Conservation (phyloP, 805 yeast genomes). For the Candida oleophila region DNA sequence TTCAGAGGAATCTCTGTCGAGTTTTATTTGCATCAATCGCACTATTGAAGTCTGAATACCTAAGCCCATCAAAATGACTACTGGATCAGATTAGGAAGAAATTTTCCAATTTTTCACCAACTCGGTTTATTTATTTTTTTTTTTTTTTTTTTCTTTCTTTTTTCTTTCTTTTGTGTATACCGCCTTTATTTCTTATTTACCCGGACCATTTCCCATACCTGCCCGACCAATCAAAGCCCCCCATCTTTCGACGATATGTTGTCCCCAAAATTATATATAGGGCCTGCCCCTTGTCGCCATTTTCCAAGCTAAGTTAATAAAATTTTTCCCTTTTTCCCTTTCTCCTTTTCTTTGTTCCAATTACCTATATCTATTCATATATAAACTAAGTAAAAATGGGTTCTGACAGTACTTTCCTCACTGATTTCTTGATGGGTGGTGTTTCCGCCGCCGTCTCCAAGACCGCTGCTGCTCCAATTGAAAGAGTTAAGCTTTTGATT, state of each 20-base stretch:
- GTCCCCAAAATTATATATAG: constrained; percentile 5
- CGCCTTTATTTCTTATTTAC: constrained; percentile 1
- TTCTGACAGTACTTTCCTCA: constrained; percentile 29
- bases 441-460: constrained; percentile 98
- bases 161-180: neutral
- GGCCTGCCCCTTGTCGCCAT: neutral
- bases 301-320: constrained; percentile 1
- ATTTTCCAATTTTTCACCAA: neutral
- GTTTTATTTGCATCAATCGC: too few relatives aligned
- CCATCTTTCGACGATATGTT: neutral
- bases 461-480: constrained; percentile 98
- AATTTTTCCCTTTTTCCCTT: constrained; percentile 5
- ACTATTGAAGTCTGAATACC: too few relatives aligned
- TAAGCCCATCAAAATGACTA: too few relatives aligned
- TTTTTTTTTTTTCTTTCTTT: neutral
- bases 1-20: too few relatives aligned
- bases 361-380: constrained; percentile 2
- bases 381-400: constrained; percentile 14
- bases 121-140: neutral
- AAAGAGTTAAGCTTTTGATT: constrained; percentile 92
- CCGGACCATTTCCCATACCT: neutral
- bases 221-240: neutral
- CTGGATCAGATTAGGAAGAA: too few relatives aligned
- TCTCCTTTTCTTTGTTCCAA: constrained; percentile 7
- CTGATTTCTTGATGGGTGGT: constrained; percentile 91